phyloP scores from a whole-genome alignment of 176 grass and related monocot species.

The Urochloa ruziziensis region DNA sequence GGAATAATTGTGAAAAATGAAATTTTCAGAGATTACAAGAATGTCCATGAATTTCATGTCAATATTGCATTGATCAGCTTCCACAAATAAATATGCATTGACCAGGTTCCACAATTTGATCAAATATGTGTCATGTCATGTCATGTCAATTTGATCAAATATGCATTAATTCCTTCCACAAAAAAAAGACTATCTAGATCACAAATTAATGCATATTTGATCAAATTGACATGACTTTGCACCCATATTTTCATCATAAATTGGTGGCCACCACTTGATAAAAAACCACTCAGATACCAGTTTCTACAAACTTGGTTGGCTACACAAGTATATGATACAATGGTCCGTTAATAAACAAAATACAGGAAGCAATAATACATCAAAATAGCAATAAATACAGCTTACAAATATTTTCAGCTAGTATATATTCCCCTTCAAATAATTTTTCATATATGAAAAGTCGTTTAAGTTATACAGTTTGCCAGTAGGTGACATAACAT shows the following conservation, averaged over 20 bases:
- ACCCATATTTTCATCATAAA: background rate
- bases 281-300: background rate
- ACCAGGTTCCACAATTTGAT: too few relatives aligned
- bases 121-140: too few relatives aligned
- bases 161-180: too few relatives aligned
- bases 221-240: background rate
- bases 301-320: background rate
- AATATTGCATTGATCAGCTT: background rate
- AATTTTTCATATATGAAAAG: background rate
- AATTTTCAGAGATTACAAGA: constrained; percentile 1
- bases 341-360: background rate
- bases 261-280: background rate
- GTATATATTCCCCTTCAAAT: background rate
- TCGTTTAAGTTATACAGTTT: background rate
- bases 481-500: background rate
- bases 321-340: background rate
- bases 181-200: too few relatives aligned
- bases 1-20: background rate
- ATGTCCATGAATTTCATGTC: too few relatives aligned
- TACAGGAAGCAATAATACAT: background rate
- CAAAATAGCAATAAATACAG: background rate
- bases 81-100: background rate
- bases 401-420: background rate
- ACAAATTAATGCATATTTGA: background rate
- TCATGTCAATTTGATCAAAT: too few relatives aligned